Base-by-base conservation (phyloP, 2,329 filamentous ascomycete genomes). In the Rhexocercosporidium sp. region DNA sequence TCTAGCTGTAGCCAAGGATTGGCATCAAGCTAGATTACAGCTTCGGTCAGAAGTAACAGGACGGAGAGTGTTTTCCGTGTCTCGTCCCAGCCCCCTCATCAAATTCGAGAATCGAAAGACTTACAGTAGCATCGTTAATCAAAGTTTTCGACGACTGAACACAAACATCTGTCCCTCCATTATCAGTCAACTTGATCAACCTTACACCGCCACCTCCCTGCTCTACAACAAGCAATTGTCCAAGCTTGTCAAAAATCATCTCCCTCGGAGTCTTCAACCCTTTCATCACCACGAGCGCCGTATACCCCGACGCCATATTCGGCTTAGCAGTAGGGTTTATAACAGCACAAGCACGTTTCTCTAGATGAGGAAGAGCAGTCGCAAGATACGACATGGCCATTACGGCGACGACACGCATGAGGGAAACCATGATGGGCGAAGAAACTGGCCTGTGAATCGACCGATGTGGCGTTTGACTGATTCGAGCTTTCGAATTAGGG, bases 181-280 rank as follows among this genome's bases (percentile, higher is more conserved):
- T 57, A 60, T 68, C 64, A 29, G 60, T 66, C 31, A 70, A 60
- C 51, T 65, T 54, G 29, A 70, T 49, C 54, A 56, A 39, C n/a
- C 53, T 39, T 8, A 57, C 53, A 14, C 29, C 29, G 1, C 31
- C 62, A 22, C 61, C 65, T 8, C 56, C 61, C 39, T 69, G 67
- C 22, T 57, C 53, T 22, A 65, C 44, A 31, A 67, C 64, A 31
- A 69, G 64, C 22, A 69, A 44, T 31, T 66, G 64, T 20, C 67
- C 67, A 11, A 59, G 14, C 22, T 31, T 18, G 60, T 69, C 67
- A 20, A 69, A 66, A 3, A 66, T 46, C 12, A 69, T 62, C 20
- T 57, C 34, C 51, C 67, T 22, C n/a, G 67, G 67, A 27, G 31
- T 51, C 27, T 49, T 69, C 46, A 69, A 31, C n/a, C 67, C 67